Percentiles rank a stretch among this genome's conserved stretches.
These are phyloP conservation scores for Citrus medica DNA, from an alignment of 345 rosid species.

Conservation along the genomic window DNA sequence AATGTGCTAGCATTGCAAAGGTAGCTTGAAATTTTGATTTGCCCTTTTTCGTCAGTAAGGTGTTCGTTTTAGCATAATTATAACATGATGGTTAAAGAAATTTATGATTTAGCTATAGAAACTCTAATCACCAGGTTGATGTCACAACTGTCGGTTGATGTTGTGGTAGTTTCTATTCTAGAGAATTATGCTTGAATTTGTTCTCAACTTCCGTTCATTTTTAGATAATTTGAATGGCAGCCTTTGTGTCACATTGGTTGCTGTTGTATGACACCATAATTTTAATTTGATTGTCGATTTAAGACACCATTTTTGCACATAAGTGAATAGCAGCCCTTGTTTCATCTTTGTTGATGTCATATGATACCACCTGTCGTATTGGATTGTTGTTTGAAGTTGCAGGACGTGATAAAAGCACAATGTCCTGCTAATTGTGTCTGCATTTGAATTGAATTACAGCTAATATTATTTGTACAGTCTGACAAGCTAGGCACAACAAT, in stretches of 20 bases:
- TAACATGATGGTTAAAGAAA: background rate
- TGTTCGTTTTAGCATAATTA: background rate
- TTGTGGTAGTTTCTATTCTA: background rate
- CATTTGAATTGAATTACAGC: background rate
- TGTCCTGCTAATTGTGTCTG: background rate
- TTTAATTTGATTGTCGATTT: background rate
- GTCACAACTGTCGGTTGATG: background rate
- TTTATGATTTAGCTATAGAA: background rate
- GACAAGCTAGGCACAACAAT: background rate
- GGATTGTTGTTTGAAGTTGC: background rate
- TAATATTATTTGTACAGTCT: background rate
- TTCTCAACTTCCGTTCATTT: background rate
- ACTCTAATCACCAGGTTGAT: background rate
- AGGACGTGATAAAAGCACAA: background rate
- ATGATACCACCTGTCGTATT: background rate
- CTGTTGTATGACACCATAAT: background rate
- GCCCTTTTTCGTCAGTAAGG: background rate
- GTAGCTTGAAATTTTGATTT: constrained; percentile 26
- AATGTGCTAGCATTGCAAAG: constrained; percentile 55
- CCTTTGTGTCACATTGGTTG: background rate
- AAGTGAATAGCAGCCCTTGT: background rate
- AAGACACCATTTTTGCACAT: background rate
- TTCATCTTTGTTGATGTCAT: background rate
- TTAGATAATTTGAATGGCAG: background rate
- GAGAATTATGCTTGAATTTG: background rate